Percentiles rank a stretch among this genome's conserved stretches.
Conservation (phyloP, 768 basidiomycete genomes). For the Suillus discolor region DNA sequence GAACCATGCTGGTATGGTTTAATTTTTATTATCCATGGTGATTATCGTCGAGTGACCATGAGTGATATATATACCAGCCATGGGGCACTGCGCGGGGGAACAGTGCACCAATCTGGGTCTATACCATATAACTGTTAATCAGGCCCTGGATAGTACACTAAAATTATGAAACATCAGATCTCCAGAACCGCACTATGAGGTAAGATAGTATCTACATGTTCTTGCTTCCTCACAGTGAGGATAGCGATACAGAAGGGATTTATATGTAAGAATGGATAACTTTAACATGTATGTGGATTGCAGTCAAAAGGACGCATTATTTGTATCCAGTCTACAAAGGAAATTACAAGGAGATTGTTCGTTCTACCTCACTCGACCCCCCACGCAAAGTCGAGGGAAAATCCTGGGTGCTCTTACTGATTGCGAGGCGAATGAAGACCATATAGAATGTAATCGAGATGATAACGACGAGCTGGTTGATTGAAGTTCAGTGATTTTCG, state of each 20-base stretch:
- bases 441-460: conserved; percentile 46
- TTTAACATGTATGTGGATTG: neutral
- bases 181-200: neutral
- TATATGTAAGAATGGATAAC: no score
- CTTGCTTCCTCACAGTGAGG: neutral
- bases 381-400: neutral
- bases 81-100: no score
- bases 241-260: neutral
- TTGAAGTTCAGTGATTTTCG: neutral
- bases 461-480: conserved; percentile 36
- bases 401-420: neutral
- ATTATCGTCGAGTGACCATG: no score
- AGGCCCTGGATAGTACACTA: neutral
- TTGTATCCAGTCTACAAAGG: neutral
- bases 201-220: neutral
- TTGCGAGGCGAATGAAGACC: conserved; percentile 42
- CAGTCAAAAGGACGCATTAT: neutral
- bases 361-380: neutral
- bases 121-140: neutral
- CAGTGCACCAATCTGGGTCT: no score
- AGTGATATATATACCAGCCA: no score
- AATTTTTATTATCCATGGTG: no score
- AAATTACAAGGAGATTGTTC: neutral
- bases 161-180: neutral
- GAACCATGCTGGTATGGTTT: no score